Conservation (phyloP, 768 basidiomycete genomes). For the Dacryopinax spathularia region DNA sequence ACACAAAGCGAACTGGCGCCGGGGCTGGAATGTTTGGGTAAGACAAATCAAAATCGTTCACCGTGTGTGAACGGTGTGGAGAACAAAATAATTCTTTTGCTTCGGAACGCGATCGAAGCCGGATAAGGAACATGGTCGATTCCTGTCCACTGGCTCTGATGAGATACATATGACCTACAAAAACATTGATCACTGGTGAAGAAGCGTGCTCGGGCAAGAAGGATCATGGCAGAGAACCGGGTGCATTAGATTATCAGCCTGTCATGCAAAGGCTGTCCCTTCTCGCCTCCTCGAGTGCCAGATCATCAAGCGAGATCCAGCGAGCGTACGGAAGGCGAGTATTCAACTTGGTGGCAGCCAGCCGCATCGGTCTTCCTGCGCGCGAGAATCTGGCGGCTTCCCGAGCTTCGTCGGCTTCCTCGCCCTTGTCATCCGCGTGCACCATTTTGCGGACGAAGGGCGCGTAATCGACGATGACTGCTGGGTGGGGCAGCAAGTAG, state of each 20-base stretch:
- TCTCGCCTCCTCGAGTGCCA: conserved; percentile 2
- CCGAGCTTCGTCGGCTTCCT: conserved; percentile 7
- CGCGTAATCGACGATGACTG: conserved; percentile 51
- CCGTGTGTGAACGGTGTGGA: no score
- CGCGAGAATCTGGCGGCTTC: conserved; percentile 16
- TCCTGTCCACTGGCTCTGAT: background rate
- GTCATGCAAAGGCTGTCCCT: background rate
- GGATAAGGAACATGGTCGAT: background rate
- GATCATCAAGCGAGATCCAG: background rate
- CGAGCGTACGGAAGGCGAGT: background rate
- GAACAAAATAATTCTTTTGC: background rate
- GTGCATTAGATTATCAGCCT: background rate
- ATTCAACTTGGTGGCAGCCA: background rate
- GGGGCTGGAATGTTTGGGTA: background rate
- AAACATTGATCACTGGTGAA: background rate
- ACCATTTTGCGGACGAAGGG: conserved; percentile 57
- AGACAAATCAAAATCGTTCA: background rate
- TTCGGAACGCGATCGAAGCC: background rate
- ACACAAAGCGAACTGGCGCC: background rate
- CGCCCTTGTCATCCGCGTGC: conserved; percentile 40
- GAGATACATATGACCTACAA: background rate
- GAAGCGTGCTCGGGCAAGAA: background rate
- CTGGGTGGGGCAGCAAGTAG: conserved; percentile 31
- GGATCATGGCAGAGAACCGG: background rate
- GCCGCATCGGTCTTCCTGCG: conserved; percentile 7